phyloP scores from a whole-genome alignment of 768 basidiomycete genomes.

The Suillus variegatus region DNA sequence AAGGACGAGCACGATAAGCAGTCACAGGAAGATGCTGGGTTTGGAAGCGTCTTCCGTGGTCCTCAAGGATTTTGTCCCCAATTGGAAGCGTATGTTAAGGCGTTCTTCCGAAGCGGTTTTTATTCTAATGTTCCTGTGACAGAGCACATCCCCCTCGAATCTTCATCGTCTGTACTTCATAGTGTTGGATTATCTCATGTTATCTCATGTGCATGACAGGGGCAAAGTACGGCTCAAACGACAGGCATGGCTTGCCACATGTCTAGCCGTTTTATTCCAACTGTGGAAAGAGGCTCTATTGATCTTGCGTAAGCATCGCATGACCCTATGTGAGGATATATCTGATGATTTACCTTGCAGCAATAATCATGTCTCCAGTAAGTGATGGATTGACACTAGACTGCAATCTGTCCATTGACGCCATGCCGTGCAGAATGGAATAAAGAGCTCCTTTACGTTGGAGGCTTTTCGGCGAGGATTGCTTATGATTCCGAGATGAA shows the following conservation, averaged over 20 bases:
- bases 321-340: background rate
- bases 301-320: slow-evolving; percentile 65
- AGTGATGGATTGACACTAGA: slow-evolving; percentile 20
- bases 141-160: slow-evolving; percentile 52
- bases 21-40: slow-evolving; percentile 60
- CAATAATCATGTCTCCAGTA: slow-evolving; percentile 79
- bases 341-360: slow-evolving; percentile 35
- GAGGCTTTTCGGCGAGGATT: slow-evolving; percentile 77
- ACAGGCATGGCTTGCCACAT: slow-evolving; percentile 70
- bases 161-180: slow-evolving; percentile 60
- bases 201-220: slow-evolving; percentile 41
- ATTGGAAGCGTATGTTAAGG: slow-evolving; percentile 59
- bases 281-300: slow-evolving; percentile 89
- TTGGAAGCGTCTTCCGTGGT: slow-evolving; percentile 66
- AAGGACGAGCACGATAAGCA: slow-evolving; percentile 75
- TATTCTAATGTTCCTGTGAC: slow-evolving; percentile 39
- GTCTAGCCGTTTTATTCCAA: slow-evolving; percentile 84
- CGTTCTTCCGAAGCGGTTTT: background rate
- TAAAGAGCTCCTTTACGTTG: slow-evolving; percentile 77
- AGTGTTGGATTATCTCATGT: background rate
- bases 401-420: background rate
- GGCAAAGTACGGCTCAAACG: slow-evolving; percentile 88
- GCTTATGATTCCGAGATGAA: slow-evolving; percentile 84
- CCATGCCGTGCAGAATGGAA: slow-evolving; percentile 72
- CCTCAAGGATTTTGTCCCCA: slow-evolving; percentile 76